phyloP scores from a whole-genome alignment of 2,329 filamentous ascomycete genomes.

The Fusarium robinianum region DNA sequence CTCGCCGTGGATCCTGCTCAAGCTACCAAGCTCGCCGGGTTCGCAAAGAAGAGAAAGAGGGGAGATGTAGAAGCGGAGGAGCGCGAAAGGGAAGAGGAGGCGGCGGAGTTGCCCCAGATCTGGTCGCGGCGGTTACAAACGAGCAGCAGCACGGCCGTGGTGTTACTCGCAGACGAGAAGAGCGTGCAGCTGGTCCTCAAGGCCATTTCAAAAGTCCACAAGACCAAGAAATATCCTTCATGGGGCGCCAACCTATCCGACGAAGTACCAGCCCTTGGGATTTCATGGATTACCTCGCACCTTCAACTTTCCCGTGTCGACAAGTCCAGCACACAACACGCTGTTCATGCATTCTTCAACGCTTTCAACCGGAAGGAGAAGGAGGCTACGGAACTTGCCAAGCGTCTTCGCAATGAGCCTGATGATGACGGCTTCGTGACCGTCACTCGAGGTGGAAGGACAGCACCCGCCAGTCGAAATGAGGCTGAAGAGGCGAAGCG shows the following conservation, averaged over 20 bases:
- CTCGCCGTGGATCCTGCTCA: constrained; percentile 54
- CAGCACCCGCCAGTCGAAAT: constrained; percentile 73
- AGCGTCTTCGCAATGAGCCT: constrained; percentile 73
- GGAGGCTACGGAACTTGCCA: constrained; percentile 64
- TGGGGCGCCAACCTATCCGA: constrained; percentile 70
- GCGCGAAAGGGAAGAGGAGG: constrained; percentile 59
- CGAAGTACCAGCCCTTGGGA: constrained; percentile 62
- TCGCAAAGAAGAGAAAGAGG: constrained; percentile 49
- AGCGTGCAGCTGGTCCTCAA: constrained; percentile 78
- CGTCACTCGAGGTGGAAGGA: constrained; percentile 77
- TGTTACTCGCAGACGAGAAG: constrained; percentile 80
- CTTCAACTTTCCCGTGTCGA: constrained; percentile 73
- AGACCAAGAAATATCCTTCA: constrained; percentile 62
- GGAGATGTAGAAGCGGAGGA: constrained; percentile 59
- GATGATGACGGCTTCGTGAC: constrained; percentile 97
- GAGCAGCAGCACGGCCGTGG: constrained; percentile 79
- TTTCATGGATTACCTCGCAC: constrained; percentile 65
- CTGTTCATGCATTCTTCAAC: constrained; percentile 84
- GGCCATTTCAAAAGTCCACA: constrained; percentile 66
- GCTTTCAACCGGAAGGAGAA: constrained; percentile 75
- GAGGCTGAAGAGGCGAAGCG: constrained; percentile 66
- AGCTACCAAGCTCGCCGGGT: constrained; percentile 45
- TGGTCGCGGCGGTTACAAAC: constrained; percentile 74
- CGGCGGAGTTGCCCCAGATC: constrained; percentile 66
- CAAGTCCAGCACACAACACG: constrained; percentile 66